These are phyloP conservation scores for Marasmius fiardii DNA, from an alignment of 1,284 basidiomycete genomes.

Conservation along the genomic window DNA sequence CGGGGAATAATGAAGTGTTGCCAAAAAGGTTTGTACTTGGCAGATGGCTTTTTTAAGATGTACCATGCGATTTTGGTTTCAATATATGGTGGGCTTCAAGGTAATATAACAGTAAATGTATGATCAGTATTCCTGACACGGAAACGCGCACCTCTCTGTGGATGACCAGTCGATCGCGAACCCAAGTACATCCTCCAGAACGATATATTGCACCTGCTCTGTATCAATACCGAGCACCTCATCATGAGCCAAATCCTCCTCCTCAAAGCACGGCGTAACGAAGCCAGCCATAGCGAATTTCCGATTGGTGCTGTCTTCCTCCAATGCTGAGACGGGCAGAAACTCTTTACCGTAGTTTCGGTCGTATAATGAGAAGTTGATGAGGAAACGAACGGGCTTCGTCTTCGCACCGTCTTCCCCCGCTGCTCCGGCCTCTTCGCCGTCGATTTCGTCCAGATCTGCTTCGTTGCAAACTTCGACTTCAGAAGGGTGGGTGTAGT, in stretches of 20 bases:
- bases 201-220: constrained; percentile 33
- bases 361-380: constrained; percentile 8
- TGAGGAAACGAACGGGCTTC: constrained; percentile 2
- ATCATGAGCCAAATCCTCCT: constrained; percentile 23
- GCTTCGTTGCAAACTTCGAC: neutral
- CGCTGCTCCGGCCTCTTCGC: neutral
- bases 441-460: neutral
- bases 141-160: constrained; percentile 31
- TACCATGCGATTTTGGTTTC: constrained; percentile 63
- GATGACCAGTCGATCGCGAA: constrained; percentile 34
- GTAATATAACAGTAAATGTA: neutral
- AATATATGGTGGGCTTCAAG: constrained; percentile 52
- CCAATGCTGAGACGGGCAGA: neutral
- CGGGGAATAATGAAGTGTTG: constrained; percentile 46
- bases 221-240: constrained; percentile 42
- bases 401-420: neutral
- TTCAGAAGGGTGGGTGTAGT: neutral
- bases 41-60: constrained; percentile 44
- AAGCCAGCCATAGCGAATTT: constrained; percentile 33
- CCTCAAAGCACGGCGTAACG: constrained; percentile 12
- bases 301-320: constrained; percentile 2
- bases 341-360: neutral
- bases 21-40: constrained; percentile 41
- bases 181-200: constrained; percentile 29
- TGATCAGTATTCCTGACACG: constrained; percentile 4